Conservation (phyloP, 1,284 basidiomycete genomes). For the Cronartium ribicola region DNA sequence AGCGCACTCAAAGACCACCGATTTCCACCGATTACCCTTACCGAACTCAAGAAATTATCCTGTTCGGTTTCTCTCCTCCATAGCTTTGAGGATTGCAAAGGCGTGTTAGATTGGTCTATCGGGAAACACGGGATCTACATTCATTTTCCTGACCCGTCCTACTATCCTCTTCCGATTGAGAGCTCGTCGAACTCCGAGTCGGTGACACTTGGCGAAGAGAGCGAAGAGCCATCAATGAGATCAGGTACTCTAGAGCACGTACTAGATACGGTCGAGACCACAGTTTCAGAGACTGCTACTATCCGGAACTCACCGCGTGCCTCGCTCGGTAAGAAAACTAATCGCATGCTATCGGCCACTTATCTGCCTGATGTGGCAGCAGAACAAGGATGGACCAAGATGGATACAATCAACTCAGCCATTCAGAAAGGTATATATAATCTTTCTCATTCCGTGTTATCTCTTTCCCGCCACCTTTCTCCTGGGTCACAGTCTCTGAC, state of each 20-base stretch:
- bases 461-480: too few species aligned
- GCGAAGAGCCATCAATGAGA: not conserved
- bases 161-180: constrained; percentile 59
- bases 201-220: constrained; percentile 64
- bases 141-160: constrained; percentile 71
- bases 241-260: constrained; percentile 14
- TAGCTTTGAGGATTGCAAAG: constrained; percentile 76
- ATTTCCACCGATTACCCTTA: constrained; percentile 64
- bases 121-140: constrained; percentile 91
- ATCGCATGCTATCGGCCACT: constrained; percentile 71
- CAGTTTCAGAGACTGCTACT: not conserved
- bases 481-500: too few species aligned
- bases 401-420: constrained; percentile 81
- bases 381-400: constrained; percentile 88
- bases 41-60: constrained; percentile 72
- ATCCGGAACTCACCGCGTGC: constrained; percentile 36
- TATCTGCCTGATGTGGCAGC: constrained; percentile 91
- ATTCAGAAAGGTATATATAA: constrained; percentile 80
- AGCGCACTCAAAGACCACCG: constrained; percentile 57
- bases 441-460: not conserved
- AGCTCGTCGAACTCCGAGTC: constrained; percentile 53
- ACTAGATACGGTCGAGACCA: constrained; percentile 4
- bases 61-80: constrained; percentile 90
- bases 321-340: constrained; percentile 55
- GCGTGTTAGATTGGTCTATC: constrained; percentile 86